These are phyloP conservation scores for Lodderomyces metapsilosis DNA, from an alignment of 1,139 yeast genomes.

Conservation along the genomic window DNA sequence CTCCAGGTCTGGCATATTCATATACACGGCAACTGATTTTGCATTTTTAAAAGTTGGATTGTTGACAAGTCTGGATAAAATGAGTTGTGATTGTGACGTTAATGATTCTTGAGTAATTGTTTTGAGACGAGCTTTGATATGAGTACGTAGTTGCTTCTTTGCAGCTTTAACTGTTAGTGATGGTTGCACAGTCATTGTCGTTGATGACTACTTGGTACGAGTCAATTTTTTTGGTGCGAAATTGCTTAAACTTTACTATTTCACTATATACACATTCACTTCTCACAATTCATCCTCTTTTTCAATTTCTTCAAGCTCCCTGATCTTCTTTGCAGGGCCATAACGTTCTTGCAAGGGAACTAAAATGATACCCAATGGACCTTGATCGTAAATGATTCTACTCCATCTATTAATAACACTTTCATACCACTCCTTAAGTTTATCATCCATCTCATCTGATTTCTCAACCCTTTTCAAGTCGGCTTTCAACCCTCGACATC, in stretches of 20 bases:
- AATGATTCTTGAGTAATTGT: constrained; percentile 16
- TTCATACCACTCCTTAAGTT: constrained; percentile 30
- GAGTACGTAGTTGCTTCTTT: constrained; percentile 19
- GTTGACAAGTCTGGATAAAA: constrained; percentile 27
- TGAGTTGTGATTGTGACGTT: constrained; percentile 20
- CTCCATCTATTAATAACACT: constrained; percentile 34
- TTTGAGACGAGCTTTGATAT: constrained; percentile 19
- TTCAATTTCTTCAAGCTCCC: constrained; percentile 44
- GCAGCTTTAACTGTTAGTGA: constrained; percentile 13
- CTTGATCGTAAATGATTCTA: constrained; percentile 38
- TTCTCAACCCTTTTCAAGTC: constrained; percentile 11
- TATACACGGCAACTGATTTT: constrained; percentile 54
- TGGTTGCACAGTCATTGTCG: background rate
- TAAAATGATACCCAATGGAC: constrained; percentile 45
- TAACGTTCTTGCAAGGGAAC: constrained; percentile 41
- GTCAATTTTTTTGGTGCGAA: no score
- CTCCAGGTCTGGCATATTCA: constrained; percentile 68
- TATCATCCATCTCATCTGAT: constrained; percentile 1
- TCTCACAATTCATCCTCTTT: constrained; percentile 30
- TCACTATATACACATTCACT: background rate
- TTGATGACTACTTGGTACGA: no score
- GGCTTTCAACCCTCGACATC: constrained; percentile 29
- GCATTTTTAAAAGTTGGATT: constrained; percentile 44
- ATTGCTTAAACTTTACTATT: background rate
- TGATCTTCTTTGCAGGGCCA: constrained; percentile 33